Conservation (phyloP, 140 eudicot genomes). For the Anethum foeniculum region DNA sequence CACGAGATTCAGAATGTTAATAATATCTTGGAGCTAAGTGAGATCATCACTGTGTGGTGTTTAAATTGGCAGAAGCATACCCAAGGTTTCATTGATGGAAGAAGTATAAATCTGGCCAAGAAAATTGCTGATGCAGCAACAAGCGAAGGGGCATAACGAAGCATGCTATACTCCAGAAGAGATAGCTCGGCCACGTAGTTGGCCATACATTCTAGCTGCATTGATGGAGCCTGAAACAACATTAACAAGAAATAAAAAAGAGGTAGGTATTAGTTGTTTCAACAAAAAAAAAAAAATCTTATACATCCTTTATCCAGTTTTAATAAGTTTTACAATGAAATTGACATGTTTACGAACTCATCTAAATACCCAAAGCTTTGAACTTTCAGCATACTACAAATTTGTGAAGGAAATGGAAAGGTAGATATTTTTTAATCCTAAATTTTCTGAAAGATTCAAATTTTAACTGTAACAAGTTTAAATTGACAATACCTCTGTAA, state of each 20-base stretch:
- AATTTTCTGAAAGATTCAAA: too few species aligned
- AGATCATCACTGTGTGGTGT: not conserved
- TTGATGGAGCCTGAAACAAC: constrained; percentile 49
- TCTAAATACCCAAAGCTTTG: not conserved
- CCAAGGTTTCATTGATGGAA: constrained; percentile 72
- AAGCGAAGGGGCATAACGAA: constrained; percentile 62
- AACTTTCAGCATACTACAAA: not conserved
- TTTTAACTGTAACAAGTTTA: too few species aligned
- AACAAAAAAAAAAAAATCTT: too few species aligned
- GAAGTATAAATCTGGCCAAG: constrained; percentile 59
- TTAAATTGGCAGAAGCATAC: not conserved
- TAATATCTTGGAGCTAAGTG: not conserved
- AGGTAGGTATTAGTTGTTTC: not conserved
- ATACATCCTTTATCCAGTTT: not conserved
- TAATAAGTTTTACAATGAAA: not conserved
- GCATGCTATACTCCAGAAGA: constrained; percentile 75
- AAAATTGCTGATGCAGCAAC: constrained; percentile 85
- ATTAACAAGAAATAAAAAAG: not conserved
- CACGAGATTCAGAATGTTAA: not conserved
- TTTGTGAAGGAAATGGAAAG: not conserved
- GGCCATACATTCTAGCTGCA: constrained; percentile 84
- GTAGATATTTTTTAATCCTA: too few species aligned
- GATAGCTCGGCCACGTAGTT: constrained; percentile 83
- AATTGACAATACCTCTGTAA: constrained; percentile 45
- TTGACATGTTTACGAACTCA: not conserved